phyloP scores from a whole-genome alignment of 1,284 basidiomycete genomes.

The Ustanciosporium gigantosporum region DNA sequence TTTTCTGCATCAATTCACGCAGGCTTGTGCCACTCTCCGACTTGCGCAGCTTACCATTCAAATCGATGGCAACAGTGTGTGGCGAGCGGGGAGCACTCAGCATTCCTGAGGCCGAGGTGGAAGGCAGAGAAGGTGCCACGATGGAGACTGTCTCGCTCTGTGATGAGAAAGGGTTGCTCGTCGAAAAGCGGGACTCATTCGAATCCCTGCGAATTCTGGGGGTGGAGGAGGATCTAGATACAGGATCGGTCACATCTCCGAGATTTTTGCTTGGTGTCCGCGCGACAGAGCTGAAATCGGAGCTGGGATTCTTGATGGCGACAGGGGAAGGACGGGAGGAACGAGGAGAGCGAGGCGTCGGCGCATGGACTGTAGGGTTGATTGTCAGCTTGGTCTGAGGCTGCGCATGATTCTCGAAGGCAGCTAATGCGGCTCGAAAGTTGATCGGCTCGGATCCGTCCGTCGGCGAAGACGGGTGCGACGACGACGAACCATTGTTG shows the following conservation, averaged over 20 bases:
- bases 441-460: slow-evolving; percentile 24
- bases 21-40: slow-evolving; percentile 23
- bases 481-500: too few species aligned
- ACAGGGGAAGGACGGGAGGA: too few species aligned
- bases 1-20: slow-evolving; percentile 15
- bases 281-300: neutral
- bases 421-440: slow-evolving; percentile 34
- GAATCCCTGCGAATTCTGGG: neutral
- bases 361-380: too few species aligned
- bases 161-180: too few species aligned
- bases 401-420: slow-evolving; percentile 8
- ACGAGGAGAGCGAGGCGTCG: too few species aligned
- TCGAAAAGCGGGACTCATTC: neutral
- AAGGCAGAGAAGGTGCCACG: too few species aligned
- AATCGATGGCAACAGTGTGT: neutral
- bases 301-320: neutral
- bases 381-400: neutral
- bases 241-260: too few species aligned
- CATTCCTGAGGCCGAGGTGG: too few species aligned
- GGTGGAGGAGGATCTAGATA: too few species aligned
- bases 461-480: neutral
- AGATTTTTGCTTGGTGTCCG: neutral
- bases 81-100: slow-evolving; percentile 7
- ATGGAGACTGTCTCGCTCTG: too few species aligned
- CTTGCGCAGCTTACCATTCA: slow-evolving; percentile 5